Conservation (phyloP, 2,329 filamentous ascomycete species). For the Beauveria asiatica region DNA sequence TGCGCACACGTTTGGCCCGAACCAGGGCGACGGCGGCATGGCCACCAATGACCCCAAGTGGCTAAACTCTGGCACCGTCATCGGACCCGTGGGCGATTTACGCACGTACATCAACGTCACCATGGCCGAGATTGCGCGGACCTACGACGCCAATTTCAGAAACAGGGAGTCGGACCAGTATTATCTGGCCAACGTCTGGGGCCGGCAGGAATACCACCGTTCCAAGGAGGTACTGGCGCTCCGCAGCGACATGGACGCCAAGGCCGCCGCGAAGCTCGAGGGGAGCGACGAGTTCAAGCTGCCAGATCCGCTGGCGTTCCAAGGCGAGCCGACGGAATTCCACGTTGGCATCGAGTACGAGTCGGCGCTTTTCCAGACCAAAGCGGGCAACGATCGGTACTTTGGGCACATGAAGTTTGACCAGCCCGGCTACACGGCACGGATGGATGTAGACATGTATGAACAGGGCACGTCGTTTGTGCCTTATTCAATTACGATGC, state of each 20-base stretch:
- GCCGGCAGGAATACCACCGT: conserved; percentile 33
- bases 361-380: conserved; percentile 31
- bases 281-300: not conserved
- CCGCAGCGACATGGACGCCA: conserved; percentile 15
- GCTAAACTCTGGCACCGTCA: conserved; percentile 39
- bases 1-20: conserved; percentile 26
- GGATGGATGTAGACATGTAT: conserved; percentile 18
- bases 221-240: conserved; percentile 19
- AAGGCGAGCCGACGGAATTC: conserved; percentile 18
- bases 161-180: conserved; percentile 33
- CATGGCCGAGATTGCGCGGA: conserved; percentile 23
- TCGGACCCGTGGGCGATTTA: conserved; percentile 29
- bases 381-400: conserved; percentile 27
- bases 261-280: not conserved
- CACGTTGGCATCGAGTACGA: conserved; percentile 34
- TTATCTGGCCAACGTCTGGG: conserved; percentile 35
- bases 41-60: conserved; percentile 28
- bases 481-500: conserved; percentile 25
- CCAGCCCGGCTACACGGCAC: conserved; percentile 17
- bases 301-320: not conserved
- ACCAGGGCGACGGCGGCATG: conserved; percentile 24
- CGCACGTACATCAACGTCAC: conserved; percentile 23
- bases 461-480: conserved; percentile 19
- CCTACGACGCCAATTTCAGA: conserved; percentile 24
- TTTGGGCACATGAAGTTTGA: conserved; percentile 26